Base-by-base conservation (phyloP, 2,329 filamentous ascomycete species). In the Colletotrichum cereale region DNA sequence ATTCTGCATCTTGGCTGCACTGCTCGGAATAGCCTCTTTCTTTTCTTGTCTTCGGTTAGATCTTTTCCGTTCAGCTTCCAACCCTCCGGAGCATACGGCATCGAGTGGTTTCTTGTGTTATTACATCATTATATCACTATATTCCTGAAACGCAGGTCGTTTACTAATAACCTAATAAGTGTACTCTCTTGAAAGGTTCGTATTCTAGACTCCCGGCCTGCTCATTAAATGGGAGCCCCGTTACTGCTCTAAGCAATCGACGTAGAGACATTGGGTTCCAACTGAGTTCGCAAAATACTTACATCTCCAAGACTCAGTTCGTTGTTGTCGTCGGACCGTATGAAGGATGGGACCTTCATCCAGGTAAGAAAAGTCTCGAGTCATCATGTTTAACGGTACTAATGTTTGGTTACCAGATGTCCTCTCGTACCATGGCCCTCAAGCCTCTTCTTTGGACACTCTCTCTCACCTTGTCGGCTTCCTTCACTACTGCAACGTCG, bases 381-480 rank as follows among this genome's bases (percentile, higher is more conserved):
- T 29, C 16, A 11, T 38, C 38, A 21, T 38, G 24, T 31, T 14
- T 34, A 31, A 53, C 3, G 21, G 24, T 29, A 42, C 56, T 73
- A 50, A 73, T 61, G n/a, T 42, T 29, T 14, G 26, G 12, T 44
- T 12, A 34, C 55, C 68, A 84, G 84, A 86, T 84, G 81, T 80
- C 78, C 77, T 76, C 77, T 75, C 76, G 78, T 81, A 85, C 80
- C 78, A 85, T 86, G 84, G 82, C 82, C 77, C 75, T 72, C 71
- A 78, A 77, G 80, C 79, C 81, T 71, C 75, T 81, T 55, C 61
- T 78, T 66, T 67, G 77, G 64, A 73, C 75, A 67, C 67, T 79
- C 75, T 80, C 82, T 73, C 76, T 80, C 71, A 71, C 78, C 53
- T 65, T 79, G 36, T 75, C 77, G 52, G 61, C 68, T 31, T 73